Evolutionary conservation across 2,329 filamentous ascomycete genomes (phyloP).

Genomic region (Endoconidiophora polonica): DNA sequence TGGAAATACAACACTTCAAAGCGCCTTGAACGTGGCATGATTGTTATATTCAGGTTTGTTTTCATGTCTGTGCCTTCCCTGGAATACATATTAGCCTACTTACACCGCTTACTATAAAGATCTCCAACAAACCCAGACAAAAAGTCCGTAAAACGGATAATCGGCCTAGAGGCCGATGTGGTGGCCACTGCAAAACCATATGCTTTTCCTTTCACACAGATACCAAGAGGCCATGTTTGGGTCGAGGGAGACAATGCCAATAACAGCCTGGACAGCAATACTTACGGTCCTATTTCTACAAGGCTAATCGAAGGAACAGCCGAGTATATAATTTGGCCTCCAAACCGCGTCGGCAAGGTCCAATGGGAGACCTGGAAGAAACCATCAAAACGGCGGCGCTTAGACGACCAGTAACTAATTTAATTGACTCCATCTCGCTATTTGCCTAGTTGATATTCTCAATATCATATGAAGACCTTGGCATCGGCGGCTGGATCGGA

Average conservation of each 20-base stretch:
- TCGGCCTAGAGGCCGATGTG: constrained; percentile 61
- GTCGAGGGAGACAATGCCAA: constrained; percentile 62
- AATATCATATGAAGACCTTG: too few relatives aligned
- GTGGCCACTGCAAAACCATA: constrained; percentile 9
- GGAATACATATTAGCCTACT: background rate
- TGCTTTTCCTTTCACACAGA: constrained; percentile 26
- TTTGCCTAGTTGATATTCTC: too few relatives aligned
- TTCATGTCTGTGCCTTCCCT: background rate
- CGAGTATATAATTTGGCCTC: constrained; percentile 55
- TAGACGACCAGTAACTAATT: too few relatives aligned
- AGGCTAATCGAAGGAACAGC: constrained; percentile 61
- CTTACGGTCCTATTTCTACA: constrained; percentile 69
- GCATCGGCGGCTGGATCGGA: too few relatives aligned
- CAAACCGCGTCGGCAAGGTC: constrained; percentile 38
- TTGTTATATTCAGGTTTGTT: constrained; percentile 51
- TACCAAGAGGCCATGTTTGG: constrained; percentile 83
- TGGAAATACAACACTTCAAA: constrained; percentile 41
- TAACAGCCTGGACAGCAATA: constrained; percentile 57
- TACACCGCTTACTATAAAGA: constrained; percentile 24
- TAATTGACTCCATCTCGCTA: too few relatives aligned
- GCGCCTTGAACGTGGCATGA: constrained; percentile 51
- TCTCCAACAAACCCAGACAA: constrained; percentile 55
- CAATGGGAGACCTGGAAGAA: constrained; percentile 1
- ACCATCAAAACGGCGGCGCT: too few relatives aligned
- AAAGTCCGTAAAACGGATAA: constrained; percentile 63